Evolutionary conservation across 805 yeast genomes (phyloP), one percentile per base, ranked within the genome.

Genomic region (Suhomyces emberorum): DNA sequence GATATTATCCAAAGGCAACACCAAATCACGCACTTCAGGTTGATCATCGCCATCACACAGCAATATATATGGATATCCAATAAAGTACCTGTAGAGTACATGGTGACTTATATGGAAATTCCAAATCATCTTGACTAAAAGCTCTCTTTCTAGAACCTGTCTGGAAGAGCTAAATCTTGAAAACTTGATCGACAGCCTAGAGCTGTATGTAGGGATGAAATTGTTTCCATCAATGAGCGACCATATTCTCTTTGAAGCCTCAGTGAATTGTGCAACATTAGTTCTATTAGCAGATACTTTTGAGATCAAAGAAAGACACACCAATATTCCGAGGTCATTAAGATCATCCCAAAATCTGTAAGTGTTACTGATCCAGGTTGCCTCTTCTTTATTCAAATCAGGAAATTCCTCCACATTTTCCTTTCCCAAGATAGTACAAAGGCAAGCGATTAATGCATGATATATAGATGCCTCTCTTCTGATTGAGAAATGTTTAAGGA

Each of bases 281-380:
- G 34, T 33, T 24, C 36, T 23, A 7, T 51, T 36, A 6, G 35
- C 16, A 4, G 43, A 34, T 2, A 48, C 41, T 11, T 48, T 51
- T 7, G 48, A 34, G 11, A 48, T 28, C 34, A 59, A 44, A n/a
- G 44, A 35, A 23, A 44, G 52, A 20, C 54, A 45, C 11, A 55
- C 31, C 6, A 59, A 32, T 47, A 57, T 49, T 7, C 61, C 63
- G 23, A 57, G 43, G 15, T 54, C 54, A 31, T 52, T 52, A 20
- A 59, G 48, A 22, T 47, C 44, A 39, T 59, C 61, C 57, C 54
- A 50, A 37, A 35, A 46, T 28, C 47, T 46, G 35, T 41, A 41
- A 20, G 45, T 46, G 3, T 43, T 44, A 12, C 32, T 37, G 11
- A 57, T 34, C 63, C 65, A 59, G 26, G 36, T 37, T 3, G 33